phyloP scores from a whole-genome alignment of 345 rosid species.

The Bruguiera parviflora region DNA sequence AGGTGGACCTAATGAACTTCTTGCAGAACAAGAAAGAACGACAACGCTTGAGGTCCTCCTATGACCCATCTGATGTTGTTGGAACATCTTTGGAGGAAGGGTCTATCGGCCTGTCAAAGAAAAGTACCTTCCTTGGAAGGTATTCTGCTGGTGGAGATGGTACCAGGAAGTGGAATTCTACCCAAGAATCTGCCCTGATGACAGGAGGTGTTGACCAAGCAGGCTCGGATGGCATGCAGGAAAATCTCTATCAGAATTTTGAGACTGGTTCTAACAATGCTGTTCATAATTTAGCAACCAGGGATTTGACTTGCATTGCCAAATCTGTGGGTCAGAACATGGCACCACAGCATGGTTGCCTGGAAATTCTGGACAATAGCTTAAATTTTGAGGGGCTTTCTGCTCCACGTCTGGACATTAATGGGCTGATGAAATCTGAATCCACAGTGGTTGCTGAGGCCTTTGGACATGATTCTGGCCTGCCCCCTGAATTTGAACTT shows the following conservation, averaged over 20 bases:
- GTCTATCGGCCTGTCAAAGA: constrained; percentile 55
- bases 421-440: constrained; percentile 52
- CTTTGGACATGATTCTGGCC: constrained; percentile 39
- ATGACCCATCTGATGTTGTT: constrained; percentile 86
- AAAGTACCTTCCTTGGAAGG: constrained; percentile 69
- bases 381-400: constrained; percentile 52
- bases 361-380: constrained; percentile 45
- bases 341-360: constrained; percentile 32
- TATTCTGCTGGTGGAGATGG: constrained; percentile 77
- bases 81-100: constrained; percentile 98
- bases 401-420: constrained; percentile 44
- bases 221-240: constrained; percentile 60
- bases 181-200: constrained; percentile 54
- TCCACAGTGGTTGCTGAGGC: constrained; percentile 32
- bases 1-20: constrained; percentile 93
- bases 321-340: constrained; percentile 44
- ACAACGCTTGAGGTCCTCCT: constrained; percentile 74
- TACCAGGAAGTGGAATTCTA: constrained; percentile 80
- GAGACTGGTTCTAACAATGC: constrained; percentile 48
- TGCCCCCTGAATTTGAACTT: constrained; percentile 41
- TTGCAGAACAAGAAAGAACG: constrained; percentile 93
- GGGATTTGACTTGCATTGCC: constrained; percentile 43
- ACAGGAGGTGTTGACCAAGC: constrained; percentile 45
- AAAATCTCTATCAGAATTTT: constrained; percentile 57
- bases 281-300: constrained; percentile 42